Percentiles rank a stretch among this genome's conserved stretches.
phyloP scores from a whole-genome alignment of 179 eudicot genomes.

The Pouteria campechiana region DNA sequence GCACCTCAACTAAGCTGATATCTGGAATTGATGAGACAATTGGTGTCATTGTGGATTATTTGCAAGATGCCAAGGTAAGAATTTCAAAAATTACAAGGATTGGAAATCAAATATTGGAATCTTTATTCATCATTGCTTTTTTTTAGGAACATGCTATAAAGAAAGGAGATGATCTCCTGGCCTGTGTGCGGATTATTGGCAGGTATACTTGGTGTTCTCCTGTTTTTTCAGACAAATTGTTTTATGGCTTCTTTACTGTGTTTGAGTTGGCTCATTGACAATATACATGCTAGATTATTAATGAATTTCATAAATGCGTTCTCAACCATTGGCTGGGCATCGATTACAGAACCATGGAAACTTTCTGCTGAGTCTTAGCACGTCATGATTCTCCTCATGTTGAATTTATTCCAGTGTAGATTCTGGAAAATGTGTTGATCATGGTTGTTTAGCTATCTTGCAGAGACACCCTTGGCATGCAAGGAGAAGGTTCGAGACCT shows the following conservation, averaged over 20 bases:
- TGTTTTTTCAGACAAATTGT: not conserved
- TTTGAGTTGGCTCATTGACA: too few relatives aligned
- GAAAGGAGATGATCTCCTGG: conserved; percentile 91
- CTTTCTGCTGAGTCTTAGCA: too few relatives aligned
- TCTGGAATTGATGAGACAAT: conserved; percentile 77
- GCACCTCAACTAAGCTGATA: conserved; percentile 51
- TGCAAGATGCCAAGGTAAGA: conserved; percentile 88
- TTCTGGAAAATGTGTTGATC: not conserved
- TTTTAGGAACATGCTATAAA: conserved; percentile 66
- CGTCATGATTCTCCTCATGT: too few relatives aligned
- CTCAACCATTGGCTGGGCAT: too few relatives aligned
- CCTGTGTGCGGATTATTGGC: conserved; percentile 75
- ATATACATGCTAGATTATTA: too few relatives aligned
- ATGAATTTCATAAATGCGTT: too few relatives aligned
- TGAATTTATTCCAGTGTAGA: too few relatives aligned
- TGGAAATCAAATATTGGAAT: too few relatives aligned
- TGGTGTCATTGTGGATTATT: conserved; percentile 67
- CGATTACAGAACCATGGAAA: too few relatives aligned
- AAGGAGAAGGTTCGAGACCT: conserved; percentile 57
- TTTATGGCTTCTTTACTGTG: too few relatives aligned
- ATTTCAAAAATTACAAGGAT: not conserved
- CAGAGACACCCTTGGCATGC: conserved; percentile 77
- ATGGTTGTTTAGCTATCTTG: conserved; percentile 56
- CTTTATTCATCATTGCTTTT: conserved; percentile 4
- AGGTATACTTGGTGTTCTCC: conserved; percentile 33